Conservation (phyloP, 164 flowering plant species). For the Aristolochia contorta region DNA sequence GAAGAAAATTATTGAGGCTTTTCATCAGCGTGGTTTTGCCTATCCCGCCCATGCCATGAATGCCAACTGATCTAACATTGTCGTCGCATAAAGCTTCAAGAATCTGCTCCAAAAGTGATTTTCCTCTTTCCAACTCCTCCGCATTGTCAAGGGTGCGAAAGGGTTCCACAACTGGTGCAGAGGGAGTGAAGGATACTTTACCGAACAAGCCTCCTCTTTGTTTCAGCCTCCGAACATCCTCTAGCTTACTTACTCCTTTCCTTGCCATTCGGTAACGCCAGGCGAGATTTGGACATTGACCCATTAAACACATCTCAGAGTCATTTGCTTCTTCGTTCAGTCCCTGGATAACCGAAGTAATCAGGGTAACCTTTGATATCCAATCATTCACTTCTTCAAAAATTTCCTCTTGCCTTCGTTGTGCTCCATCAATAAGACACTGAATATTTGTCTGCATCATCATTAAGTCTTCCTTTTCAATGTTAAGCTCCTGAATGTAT, state of each 20-base stretch:
- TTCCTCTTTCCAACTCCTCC: constrained; percentile 1
- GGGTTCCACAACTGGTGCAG: neutral
- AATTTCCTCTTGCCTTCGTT: neutral
- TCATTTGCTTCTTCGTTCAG: constrained; percentile 2
- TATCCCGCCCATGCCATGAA: constrained; percentile 12
- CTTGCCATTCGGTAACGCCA: constrained; percentile 6
- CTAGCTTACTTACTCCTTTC: neutral
- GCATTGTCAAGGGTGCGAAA: neutral
- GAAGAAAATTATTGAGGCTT: constrained; percentile 5
- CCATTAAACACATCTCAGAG: constrained; percentile 1
- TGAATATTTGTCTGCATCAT: constrained; percentile 1
- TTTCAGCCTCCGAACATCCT: neutral
- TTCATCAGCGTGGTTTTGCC: constrained; percentile 8
- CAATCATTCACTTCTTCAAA: constrained; percentile 8
- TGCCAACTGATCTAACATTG: neutral
- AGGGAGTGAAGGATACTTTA: neutral
- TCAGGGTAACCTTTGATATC: neutral
- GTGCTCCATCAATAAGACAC: neutral
- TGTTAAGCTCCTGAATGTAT: neutral
- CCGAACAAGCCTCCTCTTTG: neutral
- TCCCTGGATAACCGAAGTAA: neutral
- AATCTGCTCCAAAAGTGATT: neutral
- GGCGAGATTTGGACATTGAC: constrained; percentile 3
- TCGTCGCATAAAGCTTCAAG: constrained; percentile 1
- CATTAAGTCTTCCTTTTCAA: neutral